Evolutionary conservation across 2,329 filamentous ascomycete genomes (phyloP).

Genomic region (Neonectria magnoliae): DNA sequence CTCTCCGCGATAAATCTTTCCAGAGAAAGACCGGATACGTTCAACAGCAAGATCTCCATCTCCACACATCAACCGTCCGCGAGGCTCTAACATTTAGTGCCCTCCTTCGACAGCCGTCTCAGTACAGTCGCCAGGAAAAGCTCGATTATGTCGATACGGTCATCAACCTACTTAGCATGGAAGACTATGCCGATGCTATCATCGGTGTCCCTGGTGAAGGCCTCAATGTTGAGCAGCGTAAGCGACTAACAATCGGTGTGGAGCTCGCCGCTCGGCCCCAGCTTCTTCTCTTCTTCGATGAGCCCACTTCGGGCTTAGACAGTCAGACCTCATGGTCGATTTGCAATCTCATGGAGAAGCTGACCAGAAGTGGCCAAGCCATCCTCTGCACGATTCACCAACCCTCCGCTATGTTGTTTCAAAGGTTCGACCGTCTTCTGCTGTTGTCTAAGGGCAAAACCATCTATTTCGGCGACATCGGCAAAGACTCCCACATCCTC

Average conservation of each 20-base stretch:
- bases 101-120: not conserved
- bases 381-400: constrained; percentile 9
- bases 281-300: constrained; percentile 2
- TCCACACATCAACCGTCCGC: not conserved
- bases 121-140: not conserved
- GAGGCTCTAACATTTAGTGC: constrained; percentile 1
- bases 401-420: not conserved
- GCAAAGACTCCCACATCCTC: not conserved
- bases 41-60: not conserved
- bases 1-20: not conserved
- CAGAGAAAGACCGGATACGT: constrained; percentile 3
- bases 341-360: constrained; percentile 1
- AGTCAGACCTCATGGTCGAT: constrained; percentile 6
- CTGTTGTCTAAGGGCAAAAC: not conserved
- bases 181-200: constrained; percentile 1
- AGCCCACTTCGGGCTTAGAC: constrained; percentile 2
- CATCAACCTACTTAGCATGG: not conserved
- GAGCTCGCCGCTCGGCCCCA: not conserved
- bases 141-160: not conserved
- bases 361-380: not conserved
- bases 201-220: constrained; percentile 4
- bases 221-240: constrained; percentile 4
- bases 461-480: constrained; percentile 1
- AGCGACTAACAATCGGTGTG: not conserved
- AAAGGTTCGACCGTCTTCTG: not conserved